Percentiles rank a stretch among this genome's conserved stretches.
These are phyloP conservation scores for Stephania japonica DNA, from an alignment of 164 flowering plant genomes.

Conservation along the genomic window DNA sequence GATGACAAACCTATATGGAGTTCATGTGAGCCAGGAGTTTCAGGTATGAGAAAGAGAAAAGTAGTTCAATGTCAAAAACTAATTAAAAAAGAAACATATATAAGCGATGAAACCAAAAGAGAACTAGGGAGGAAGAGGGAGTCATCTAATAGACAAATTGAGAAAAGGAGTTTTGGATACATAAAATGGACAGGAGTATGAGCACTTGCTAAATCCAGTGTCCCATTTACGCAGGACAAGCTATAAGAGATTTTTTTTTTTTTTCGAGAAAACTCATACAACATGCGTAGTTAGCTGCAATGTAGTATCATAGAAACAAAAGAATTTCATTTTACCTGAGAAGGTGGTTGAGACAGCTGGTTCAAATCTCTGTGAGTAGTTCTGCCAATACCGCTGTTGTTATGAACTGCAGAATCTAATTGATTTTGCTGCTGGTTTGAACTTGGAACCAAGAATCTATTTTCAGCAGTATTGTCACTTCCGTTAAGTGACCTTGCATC, in stretches of 20 bases:
- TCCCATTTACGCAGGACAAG: background rate
- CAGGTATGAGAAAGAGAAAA: no score
- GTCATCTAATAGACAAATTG: no score
- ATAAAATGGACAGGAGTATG: no score
- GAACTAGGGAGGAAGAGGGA: no score
- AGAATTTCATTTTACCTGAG: conserved; percentile 22
- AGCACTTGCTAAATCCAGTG: background rate
- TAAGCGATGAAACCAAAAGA: no score
- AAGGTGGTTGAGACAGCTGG: conserved; percentile 19
- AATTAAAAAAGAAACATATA: no score
- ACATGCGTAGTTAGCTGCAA: background rate
- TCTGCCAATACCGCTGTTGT: conserved; percentile 6
- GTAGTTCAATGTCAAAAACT: no score
- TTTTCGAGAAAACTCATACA: background rate
- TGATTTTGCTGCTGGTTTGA: conserved; percentile 5
- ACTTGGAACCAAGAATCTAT: background rate
- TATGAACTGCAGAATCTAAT: conserved; percentile 6
- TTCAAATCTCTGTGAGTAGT: conserved; percentile 7
- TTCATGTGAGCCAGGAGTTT: no score
- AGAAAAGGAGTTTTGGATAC: no score
- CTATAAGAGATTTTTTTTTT: no score
- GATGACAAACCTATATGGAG: no score
- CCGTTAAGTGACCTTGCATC: conserved; percentile 7
- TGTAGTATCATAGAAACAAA: background rate
- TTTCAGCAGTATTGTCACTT: background rate